Base-by-base conservation (phyloP, 2,329 filamentous ascomycete species). In the Emergomyces orientalis region DNA sequence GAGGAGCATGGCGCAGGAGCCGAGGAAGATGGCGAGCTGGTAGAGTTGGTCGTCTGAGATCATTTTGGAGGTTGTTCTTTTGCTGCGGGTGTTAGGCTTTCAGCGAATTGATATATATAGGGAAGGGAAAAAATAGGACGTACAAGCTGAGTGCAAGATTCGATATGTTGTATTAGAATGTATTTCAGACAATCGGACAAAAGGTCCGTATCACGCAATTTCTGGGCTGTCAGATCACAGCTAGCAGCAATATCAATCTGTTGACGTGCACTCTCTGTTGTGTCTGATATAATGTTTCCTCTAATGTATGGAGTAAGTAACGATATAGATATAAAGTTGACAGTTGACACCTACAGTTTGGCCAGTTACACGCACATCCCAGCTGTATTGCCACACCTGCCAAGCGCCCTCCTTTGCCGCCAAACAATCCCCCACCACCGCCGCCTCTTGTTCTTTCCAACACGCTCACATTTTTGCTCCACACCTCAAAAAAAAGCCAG, bases 31-130 rank as follows among this genome's bases (percentile, higher is more conserved):
- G 76, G 94, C 92, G 37, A 99, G 85, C 66, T 84, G 84, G 83
- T 97, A 97, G 71, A 99, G 87, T 68, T 94, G 87, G 75, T 84
- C 81, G 85, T 99, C 94, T 75, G 92, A 88, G 75, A 99, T 97
- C 94, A 99, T 99, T 58, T 71, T 89, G 80, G 62, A 22, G 60
- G 32, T 25, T 55, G 25, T 19, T 45, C 25, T 7, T 17, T 30
- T 59, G 22, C 6, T 14, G n/a, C 4, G 41, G 27, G 43, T 25
- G 27, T 39, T 34, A 17, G 32, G 11, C 17, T 51, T n/a, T 27
- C 4, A 6, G 19, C 17, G 22, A 22, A 41, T 57, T 6, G n/a
- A 17, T 22, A 57, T 32, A 39, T n/a, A 39, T 56, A 25, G 11
- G 19, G 17, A 34, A 11, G n/a, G 27, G 43, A 17, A 7, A 2